A percentile compares a stretch with the other conserved stretches of the same genome.
Evolutionary conservation across 2,329 filamentous ascomycete genomes (phyloP).

Genomic region (Xylogone sp.): DNA sequence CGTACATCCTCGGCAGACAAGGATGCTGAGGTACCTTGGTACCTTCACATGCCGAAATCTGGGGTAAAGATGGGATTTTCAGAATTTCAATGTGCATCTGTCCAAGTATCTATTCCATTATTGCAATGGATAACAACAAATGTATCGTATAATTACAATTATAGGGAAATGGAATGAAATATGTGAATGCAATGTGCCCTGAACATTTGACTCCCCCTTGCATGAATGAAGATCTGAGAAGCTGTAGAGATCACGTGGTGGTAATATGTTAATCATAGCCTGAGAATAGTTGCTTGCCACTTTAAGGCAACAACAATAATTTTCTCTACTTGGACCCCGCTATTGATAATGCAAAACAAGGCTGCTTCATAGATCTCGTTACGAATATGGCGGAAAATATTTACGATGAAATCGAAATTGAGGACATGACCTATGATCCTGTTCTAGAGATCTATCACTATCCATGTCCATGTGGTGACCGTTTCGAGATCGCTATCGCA

Average conservation of each 20-base stretch:
- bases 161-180: too few relatives aligned
- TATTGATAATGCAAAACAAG: not conserved
- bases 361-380: not conserved
- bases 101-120: too few relatives aligned
- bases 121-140: too few relatives aligned
- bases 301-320: not conserved
- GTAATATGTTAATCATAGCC: not conserved
- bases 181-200: too few relatives aligned
- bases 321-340: not conserved
- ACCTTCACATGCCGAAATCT: not conserved
- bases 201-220: too few relatives aligned
- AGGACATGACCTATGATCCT: constrained; percentile 92
- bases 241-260: too few relatives aligned
- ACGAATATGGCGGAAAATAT: constrained; percentile 63
- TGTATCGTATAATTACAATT: too few relatives aligned
- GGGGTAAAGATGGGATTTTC: not conserved
- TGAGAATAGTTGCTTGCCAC: not conserved
- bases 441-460: constrained; percentile 87
- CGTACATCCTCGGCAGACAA: not conserved
- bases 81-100: too few relatives aligned
- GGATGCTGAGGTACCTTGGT: not conserved
- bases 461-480: constrained; percentile 94
- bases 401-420: constrained; percentile 98
- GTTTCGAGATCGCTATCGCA: constrained; percentile 83
- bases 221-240: too few relatives aligned